A percentile compares a stretch with the other conserved stretches of the same genome.
phyloP scores from a whole-genome alignment of 2,329 filamentous ascomycete species.

The Pseudogymnoascus sp. region DNA sequence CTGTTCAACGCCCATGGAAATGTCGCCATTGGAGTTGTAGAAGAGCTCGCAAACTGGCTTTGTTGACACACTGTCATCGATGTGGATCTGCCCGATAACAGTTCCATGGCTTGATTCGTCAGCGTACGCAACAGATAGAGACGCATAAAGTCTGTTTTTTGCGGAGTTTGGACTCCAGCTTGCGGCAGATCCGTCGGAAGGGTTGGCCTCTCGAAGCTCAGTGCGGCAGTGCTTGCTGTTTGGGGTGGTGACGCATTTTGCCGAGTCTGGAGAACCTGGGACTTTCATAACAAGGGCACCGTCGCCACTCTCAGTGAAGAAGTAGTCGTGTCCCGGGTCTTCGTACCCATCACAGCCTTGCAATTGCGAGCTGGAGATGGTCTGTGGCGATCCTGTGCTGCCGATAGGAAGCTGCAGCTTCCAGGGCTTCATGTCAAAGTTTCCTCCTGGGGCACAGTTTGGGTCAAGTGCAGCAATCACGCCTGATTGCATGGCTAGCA shows the following conservation, averaged over 20 bases:
- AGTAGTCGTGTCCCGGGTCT: slow-evolving; percentile 25
- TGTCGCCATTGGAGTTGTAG: slow-evolving; percentile 29
- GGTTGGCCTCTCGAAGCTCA: slow-evolving; percentile 34
- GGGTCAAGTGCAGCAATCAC: slow-evolving; percentile 12
- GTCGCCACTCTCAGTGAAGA: slow-evolving; percentile 30
- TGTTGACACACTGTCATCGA: slow-evolving; percentile 30
- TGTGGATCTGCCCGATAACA: slow-evolving; percentile 35
- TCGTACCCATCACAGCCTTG: slow-evolving; percentile 32
- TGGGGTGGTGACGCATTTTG: slow-evolving; percentile 33
- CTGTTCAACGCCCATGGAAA: slow-evolving; percentile 35
- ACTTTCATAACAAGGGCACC: slow-evolving; percentile 36
- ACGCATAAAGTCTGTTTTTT: slow-evolving; percentile 30
- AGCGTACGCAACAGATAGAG: slow-evolving; percentile 26
- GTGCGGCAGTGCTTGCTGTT: slow-evolving; percentile 37
- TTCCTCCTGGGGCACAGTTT: slow-evolving; percentile 25
- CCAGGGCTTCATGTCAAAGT: slow-evolving; percentile 30
- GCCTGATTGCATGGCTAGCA: neutral
- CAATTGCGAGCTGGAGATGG: slow-evolving; percentile 28
- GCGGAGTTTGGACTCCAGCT: slow-evolving; percentile 30
- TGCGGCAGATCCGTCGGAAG: slow-evolving; percentile 14
- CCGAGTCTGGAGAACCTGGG: slow-evolving; percentile 28
- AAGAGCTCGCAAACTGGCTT: slow-evolving; percentile 38
- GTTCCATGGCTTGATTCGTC: slow-evolving; percentile 32
- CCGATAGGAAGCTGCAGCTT: slow-evolving; percentile 36
- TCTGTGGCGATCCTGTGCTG: slow-evolving; percentile 23